These are phyloP conservation scores for Colletotrichum sp. DNA, from an alignment of 2,329 filamentous ascomycete genomes.

Conservation along the genomic window DNA sequence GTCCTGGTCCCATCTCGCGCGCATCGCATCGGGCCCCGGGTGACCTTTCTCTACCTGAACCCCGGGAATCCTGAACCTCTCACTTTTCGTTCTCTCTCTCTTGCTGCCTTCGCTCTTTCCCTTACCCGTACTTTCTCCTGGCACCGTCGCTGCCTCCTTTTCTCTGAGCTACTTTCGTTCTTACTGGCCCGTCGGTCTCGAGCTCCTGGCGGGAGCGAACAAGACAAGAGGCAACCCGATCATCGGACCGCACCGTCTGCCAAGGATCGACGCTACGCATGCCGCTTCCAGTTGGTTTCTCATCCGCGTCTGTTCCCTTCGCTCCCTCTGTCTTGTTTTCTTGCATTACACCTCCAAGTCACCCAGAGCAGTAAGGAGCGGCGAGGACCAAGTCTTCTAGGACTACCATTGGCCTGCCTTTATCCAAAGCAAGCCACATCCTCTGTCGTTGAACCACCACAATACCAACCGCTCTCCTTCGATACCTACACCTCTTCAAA, in stretches of 20 bases:
- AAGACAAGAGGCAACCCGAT: background rate
- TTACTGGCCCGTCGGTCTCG: background rate
- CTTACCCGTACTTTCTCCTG: background rate
- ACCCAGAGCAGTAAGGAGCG: background rate
- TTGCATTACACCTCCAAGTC: background rate
- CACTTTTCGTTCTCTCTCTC: background rate
- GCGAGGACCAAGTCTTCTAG: background rate
- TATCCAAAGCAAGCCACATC: background rate
- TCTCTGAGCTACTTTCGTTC: background rate
- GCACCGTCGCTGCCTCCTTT: background rate
- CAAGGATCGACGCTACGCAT: slow-evolving; percentile 18
- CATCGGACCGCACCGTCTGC: background rate
- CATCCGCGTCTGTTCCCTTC: background rate
- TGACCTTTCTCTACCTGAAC: background rate
- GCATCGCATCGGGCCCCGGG: background rate
- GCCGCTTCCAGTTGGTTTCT: background rate
- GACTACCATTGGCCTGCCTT: background rate
- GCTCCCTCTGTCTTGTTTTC: background rate
- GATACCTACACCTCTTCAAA: background rate
- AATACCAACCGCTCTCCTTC: background rate
- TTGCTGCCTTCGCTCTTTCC: background rate
- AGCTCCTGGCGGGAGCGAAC: background rate
- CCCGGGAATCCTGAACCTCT: background rate
- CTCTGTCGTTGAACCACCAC: background rate
- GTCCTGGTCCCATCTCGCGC: background rate